A percentile compares a stretch with the other conserved stretches of the same genome.
Evolutionary conservation across 495 filamentous ascomycete species (phyloP).

Genomic region (Aspergillus incahuasiensis): DNA sequence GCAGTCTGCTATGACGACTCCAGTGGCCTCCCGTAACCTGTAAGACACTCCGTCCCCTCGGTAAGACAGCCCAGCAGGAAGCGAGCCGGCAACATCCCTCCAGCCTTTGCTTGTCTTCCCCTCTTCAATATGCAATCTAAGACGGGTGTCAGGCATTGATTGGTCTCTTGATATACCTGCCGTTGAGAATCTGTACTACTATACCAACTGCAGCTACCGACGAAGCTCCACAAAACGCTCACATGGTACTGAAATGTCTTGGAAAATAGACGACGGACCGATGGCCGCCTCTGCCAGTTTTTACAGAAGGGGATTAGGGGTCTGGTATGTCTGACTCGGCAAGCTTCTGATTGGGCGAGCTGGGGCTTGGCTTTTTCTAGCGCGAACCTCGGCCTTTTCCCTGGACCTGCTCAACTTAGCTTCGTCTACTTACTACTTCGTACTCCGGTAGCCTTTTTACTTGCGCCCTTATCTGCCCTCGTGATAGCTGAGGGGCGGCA

Average conservation of each 20-base stretch:
- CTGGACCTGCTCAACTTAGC: neutral
- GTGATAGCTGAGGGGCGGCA: neutral
- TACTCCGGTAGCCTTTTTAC: neutral
- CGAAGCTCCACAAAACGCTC: conserved; percentile 4
- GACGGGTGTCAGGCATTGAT: conserved; percentile 2
- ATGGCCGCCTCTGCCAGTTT: neutral
- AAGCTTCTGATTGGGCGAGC: conserved; percentile 14
- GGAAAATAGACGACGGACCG: conserved; percentile 3
- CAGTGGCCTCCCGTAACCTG: neutral
- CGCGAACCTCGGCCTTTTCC: conserved; percentile 8
- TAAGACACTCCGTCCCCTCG: neutral
- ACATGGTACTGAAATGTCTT: conserved; percentile 20
- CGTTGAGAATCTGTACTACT: neutral
- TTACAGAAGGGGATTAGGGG: conserved; percentile 5
- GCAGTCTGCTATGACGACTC: neutral
- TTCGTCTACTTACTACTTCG: neutral
- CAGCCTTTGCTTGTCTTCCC: neutral
- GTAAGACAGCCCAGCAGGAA: neutral
- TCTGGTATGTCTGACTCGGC: conserved; percentile 17
- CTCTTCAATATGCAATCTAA: neutral
- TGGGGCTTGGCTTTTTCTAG: conserved; percentile 23
- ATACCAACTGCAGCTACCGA: neutral
- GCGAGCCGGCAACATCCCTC: neutral
- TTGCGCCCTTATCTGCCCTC: neutral
- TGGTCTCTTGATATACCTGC: neutral